Conservation (phyloP, 1,284 basidiomycete genomes). For the Trametes versicolor region DNA sequence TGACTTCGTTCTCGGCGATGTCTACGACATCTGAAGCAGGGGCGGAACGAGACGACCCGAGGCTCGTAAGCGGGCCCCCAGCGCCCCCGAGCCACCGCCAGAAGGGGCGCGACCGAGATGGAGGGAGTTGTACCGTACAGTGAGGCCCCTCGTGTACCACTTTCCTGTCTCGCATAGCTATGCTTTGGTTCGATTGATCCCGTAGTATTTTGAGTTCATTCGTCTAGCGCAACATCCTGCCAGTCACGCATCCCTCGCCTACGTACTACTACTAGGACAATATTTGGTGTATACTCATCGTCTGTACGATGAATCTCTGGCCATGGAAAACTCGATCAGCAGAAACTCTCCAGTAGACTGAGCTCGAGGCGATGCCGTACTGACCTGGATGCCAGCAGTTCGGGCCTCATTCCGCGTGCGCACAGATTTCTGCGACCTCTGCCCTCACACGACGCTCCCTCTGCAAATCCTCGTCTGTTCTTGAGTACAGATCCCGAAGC, state of each 20-base stretch:
- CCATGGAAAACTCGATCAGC: no score
- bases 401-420: not conserved
- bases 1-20: slow-evolving; percentile 45
- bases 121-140: slow-evolving; percentile 38
- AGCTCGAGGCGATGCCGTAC: not conserved
- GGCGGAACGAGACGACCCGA: slow-evolving; percentile 38
- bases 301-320: no score
- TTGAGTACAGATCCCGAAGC: slow-evolving; percentile 3
- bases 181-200: not conserved
- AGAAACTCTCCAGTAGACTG: no score
- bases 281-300: no score
- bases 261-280: no score
- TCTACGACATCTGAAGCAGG: slow-evolving; percentile 38
- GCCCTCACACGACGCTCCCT: not conserved
- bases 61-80: slow-evolving; percentile 33
- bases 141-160: no score
- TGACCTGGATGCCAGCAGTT: not conserved
- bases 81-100: slow-evolving; percentile 30
- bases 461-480: not conserved
- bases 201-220: not conserved
- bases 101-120: slow-evolving; percentile 37
- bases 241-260: slow-evolving; percentile 30
- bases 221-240: slow-evolving; percentile 21
- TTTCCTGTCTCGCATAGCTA: not conserved
- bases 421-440: not conserved